phyloP scores from a whole-genome alignment of 768 basidiomycete genomes.

The Exidia glandulosa region DNA sequence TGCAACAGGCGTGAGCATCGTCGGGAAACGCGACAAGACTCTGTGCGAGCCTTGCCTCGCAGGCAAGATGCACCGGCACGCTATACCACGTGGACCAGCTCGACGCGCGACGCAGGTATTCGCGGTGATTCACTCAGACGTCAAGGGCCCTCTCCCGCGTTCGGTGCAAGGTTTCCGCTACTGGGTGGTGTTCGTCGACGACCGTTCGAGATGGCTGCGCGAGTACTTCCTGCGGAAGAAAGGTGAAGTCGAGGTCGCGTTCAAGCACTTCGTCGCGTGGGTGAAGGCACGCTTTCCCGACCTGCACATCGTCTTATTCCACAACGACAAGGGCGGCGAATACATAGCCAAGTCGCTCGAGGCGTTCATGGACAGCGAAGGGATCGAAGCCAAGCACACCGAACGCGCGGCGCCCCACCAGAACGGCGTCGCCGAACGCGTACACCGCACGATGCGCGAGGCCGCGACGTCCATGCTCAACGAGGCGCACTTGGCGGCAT shows the following conservation, averaged over 20 bases:
- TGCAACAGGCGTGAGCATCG: conserved; percentile 16
- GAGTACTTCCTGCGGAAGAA: background rate
- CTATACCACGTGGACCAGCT: conserved; percentile 22
- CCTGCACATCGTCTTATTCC: background rate
- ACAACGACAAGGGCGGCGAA: background rate
- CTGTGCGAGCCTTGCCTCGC: conserved; percentile 24
- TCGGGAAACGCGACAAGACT: conserved; percentile 9
- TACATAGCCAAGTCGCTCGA: background rate
- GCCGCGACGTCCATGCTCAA: background rate
- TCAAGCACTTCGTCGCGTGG: background rate
- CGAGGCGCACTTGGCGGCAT: background rate
- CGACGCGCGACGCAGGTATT: conserved; percentile 12
- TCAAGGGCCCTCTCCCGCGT: conserved; percentile 8
- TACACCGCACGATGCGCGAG: background rate
- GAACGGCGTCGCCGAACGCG: background rate
- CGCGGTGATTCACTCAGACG: conserved; percentile 6
- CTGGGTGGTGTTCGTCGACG: background rate
- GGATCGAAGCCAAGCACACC: background rate
- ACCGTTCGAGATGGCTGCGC: background rate
- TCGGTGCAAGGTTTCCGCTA: background rate
- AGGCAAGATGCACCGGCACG: conserved; percentile 21
- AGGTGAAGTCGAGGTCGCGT: background rate
- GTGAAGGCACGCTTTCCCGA: background rate
- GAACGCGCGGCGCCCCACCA: background rate
- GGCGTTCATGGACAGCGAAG: background rate